These are phyloP conservation scores for Yamadazyma mexicana DNA, from an alignment of 1,139 yeast genomes.

Conservation along the genomic window DNA sequence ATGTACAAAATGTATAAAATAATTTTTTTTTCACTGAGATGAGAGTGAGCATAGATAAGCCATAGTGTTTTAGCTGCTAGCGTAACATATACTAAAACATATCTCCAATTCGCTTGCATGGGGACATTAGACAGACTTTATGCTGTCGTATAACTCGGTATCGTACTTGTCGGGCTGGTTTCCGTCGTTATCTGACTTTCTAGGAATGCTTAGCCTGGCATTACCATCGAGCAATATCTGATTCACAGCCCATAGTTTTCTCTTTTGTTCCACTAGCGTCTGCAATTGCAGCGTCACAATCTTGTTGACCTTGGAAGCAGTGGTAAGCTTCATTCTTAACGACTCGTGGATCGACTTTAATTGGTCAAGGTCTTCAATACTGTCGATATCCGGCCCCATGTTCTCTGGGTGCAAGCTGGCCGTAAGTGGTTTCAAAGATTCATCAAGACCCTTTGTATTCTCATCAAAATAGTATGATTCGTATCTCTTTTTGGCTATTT, in stretches of 20 bases:
- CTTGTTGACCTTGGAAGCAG: conserved; percentile 51
- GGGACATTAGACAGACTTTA: conserved; percentile 3
- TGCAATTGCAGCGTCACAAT: conserved; percentile 44
- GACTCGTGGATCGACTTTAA: conserved; percentile 22
- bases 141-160: conserved; percentile 22
- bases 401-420: not conserved
- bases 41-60: conserved; percentile 7
- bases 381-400: conserved; percentile 15
- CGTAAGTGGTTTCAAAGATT: conserved; percentile 4
- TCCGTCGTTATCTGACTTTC: not conserved
- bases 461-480: conserved; percentile 18
- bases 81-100: no score
- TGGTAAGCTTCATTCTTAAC: conserved; percentile 25
- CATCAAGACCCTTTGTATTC: conserved; percentile 6
- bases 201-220: conserved; percentile 37
- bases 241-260: conserved; percentile 54
- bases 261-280: conserved; percentile 27
- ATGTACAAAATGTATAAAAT: conserved; percentile 4
- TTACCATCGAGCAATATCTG: conserved; percentile 59
- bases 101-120: no score
- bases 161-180: conserved; percentile 28
- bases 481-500: conserved; percentile 36
- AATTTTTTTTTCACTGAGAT: conserved; percentile 9
- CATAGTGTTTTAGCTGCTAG: not conserved
- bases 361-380: conserved; percentile 17